Conservation (phyloP, 2,329 filamentous ascomycete species). For the Cladophialophora chaetospira region DNA sequence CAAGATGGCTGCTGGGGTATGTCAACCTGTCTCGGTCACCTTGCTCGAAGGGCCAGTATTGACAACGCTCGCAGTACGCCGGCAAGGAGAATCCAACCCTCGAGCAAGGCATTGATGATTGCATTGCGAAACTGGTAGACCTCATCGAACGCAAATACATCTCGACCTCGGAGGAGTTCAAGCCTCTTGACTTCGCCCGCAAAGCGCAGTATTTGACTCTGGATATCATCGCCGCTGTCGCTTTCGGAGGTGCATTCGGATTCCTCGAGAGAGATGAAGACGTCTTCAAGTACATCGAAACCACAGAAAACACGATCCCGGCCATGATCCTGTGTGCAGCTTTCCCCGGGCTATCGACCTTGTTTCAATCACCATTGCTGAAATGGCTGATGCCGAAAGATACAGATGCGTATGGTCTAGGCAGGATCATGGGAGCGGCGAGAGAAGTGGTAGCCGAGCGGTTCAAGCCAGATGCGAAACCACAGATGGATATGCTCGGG, state of each 20-base stretch:
- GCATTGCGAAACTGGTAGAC: conserved; percentile 12
- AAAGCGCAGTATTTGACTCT: conserved; percentile 26
- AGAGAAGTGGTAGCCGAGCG: conserved; percentile 31
- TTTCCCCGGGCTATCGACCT: conserved; percentile 25
- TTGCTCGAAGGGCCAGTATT: conserved; percentile 55
- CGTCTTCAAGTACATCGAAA: conserved; percentile 20
- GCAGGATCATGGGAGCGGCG: conserved; percentile 26
- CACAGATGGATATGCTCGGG: conserved; percentile 36
- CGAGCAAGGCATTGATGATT: conserved; percentile 23
- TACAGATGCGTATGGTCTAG: conserved; percentile 25
- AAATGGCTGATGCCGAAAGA: conserved; percentile 21
- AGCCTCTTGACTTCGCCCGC: conserved; percentile 22
- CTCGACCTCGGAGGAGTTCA: conserved; percentile 8
- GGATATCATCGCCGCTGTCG: conserved; percentile 25
- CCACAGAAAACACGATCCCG: conserved; percentile 18
- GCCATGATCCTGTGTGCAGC: conserved; percentile 25
- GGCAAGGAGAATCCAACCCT: conserved; percentile 26
- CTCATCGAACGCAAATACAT: conserved; percentile 20
- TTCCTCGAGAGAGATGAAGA: conserved; percentile 26
- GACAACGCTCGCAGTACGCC: conserved; percentile 16
- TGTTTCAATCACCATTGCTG: conserved; percentile 23
- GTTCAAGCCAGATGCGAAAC: conserved; percentile 20
- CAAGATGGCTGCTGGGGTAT: conserved; percentile 23
- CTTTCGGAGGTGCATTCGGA: conserved; percentile 26
- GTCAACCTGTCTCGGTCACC: background rate